Conservation (phyloP, 805 yeast genomes). For the Starmerella scarabaei region DNA sequence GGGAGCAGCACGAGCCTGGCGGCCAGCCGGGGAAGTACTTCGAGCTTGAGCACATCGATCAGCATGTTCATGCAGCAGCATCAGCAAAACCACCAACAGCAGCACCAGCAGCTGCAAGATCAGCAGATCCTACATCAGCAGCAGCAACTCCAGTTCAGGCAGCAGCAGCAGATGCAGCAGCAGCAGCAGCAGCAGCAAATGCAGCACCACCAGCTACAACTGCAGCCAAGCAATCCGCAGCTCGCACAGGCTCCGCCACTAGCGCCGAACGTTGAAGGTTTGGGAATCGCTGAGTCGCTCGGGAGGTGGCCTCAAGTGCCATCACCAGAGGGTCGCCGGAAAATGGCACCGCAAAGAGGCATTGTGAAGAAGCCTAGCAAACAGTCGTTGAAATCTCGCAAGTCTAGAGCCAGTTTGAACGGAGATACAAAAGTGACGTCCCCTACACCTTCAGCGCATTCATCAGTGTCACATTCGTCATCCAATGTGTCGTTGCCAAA, state of each 20-base stretch:
- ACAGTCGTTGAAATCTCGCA: slow-evolving; percentile 9
- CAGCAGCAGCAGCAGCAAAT: background rate
- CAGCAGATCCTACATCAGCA: background rate
- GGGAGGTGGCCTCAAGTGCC: slow-evolving; percentile 5
- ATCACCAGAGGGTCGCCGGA: slow-evolving; percentile 10
- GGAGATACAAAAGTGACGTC: background rate
- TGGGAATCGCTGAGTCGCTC: slow-evolving; percentile 15
- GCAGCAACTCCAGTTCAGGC: background rate
- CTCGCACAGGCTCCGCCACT: background rate
- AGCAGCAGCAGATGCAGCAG: background rate
- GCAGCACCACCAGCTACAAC: background rate
- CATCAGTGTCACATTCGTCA: background rate
- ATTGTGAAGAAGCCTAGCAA: slow-evolving; percentile 17
- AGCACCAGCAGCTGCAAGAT: background rate
- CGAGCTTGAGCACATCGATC: too few species aligned
- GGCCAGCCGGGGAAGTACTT: too few species aligned
- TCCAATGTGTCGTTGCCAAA: background rate
- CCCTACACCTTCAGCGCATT: background rate
- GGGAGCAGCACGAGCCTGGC: slow-evolving; percentile 10
- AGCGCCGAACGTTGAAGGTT: slow-evolving; percentile 13
- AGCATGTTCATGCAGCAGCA: too few species aligned
- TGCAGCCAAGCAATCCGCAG: too few species aligned
- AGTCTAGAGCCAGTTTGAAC: slow-evolving; percentile 10
- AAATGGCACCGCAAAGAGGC: slow-evolving; percentile 6
- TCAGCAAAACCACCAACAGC: too few species aligned